These are phyloP conservation scores for rapeseed (Brassica napus) DNA, from an alignment of 345 rosid genomes.

Conservation along the genomic window Da-Ae NC_063436.1:23629001-23629500, in stretches of 20 bases:
- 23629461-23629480: background rate
- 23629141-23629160: background rate
- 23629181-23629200: constrained; percentile 6
- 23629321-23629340: background rate
- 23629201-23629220: background rate
- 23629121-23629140: too few relatives aligned
- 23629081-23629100: too few relatives aligned
- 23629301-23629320: background rate
- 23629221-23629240: constrained; percentile 15
- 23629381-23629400: too few relatives aligned
- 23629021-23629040: too few relatives aligned
- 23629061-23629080: too few relatives aligned
- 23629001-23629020: too few relatives aligned
- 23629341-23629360: background rate
- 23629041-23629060: too few relatives aligned
- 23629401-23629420: background rate
- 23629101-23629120: too few relatives aligned
- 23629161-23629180: background rate
- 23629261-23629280: background rate
- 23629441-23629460: background rate
- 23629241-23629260: constrained; percentile 1
- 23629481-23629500: constrained; percentile 7
- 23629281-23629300: background rate
- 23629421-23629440: background rate
- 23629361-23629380: background rate